Conservation (phyloP, 208 protist genomes). For the Wallacemonas collosoma region DNA sequence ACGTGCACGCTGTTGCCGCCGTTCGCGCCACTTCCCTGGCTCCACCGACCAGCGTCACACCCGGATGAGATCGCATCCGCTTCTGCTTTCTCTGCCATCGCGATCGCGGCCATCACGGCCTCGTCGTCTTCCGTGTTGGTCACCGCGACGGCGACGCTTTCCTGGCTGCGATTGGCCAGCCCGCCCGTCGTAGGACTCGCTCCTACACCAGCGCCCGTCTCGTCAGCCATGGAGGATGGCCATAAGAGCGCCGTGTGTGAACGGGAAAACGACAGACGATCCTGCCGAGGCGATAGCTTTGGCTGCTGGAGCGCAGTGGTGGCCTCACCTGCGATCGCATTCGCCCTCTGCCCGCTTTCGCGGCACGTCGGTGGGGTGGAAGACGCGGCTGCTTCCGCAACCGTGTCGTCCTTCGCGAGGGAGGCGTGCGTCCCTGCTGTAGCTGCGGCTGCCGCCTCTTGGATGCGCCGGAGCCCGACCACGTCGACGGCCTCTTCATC, state of each 20-base stretch:
- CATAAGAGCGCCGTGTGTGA: slow-evolving; percentile 3
- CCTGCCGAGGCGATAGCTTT: background rate
- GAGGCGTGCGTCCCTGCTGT: background rate
- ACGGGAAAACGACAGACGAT: background rate
- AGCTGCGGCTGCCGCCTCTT: background rate
- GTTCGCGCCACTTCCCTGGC: background rate
- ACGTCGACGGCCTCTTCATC: slow-evolving; percentile 28
- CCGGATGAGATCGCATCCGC: slow-evolving; percentile 6
- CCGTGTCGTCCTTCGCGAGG: background rate
- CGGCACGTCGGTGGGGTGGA: background rate
- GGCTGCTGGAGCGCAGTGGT: background rate
- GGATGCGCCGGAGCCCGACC: background rate
- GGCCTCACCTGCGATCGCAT: background rate
- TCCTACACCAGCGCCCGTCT: background rate
- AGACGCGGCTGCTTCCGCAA: background rate
- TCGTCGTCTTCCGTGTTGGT: slow-evolving; percentile 1
- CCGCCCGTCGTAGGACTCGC: background rate
- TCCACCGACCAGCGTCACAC: background rate
- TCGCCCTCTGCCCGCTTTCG: no score
- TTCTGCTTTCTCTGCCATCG: slow-evolving; percentile 13
- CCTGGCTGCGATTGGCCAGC: background rate
- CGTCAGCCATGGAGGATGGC: background rate
- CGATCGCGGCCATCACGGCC: slow-evolving; percentile 12
- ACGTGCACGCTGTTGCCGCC: no score
- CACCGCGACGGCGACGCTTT: background rate